Evolutionary conservation across 2,329 filamentous ascomycete species (phyloP), one percentile per base, ranked within the genome.

Genomic region (Kalmusia sp.): DNA sequence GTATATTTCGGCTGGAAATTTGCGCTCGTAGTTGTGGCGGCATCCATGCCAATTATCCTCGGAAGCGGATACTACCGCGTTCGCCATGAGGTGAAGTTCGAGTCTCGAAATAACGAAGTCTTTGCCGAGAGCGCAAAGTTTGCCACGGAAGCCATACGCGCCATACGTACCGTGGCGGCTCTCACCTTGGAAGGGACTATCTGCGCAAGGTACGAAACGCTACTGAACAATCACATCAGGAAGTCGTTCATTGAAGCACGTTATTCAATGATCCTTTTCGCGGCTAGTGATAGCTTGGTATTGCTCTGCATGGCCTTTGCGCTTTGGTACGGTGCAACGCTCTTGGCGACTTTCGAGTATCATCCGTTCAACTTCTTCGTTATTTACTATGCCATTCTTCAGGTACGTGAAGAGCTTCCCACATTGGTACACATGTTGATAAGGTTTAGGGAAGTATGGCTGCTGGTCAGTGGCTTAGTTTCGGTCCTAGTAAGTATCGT

Each of bases 121-220:
- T 82, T 96, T 19, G 87, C 91, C 1, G 81, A 83, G 33, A 96
- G 91, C 51, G 93, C 93, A 4, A 88, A 86, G 49, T 97, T 89
- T 70, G 93, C 93, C 7, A 96, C 92, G 41, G 93, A 98, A 73
- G 92, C 93, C 37, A 96, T 95, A 33, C 92, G 91, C 1, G 90
- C 92, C 6, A 96, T 97, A 61, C 88, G 93, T 47, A 98, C 93
- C 2, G 93, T 97, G n/a, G 92, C 92, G 6, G 90, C 91, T 4
- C 82, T 98, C 40, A 96, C 92, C 0, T 86, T 93, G 11, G 93
- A 98, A 76, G 75, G 83, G 0, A 91, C 96, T 65, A 91, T 97
- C 3, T 84, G 90, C 66, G 65, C 75, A 3, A 82, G 87, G 44
- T 98, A 97, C 74, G 86, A 85, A 47, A 66, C 75, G 0, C 85